phyloP scores from a whole-genome alignment of 768 basidiomycete genomes.

The Russula vinacea region DNA sequence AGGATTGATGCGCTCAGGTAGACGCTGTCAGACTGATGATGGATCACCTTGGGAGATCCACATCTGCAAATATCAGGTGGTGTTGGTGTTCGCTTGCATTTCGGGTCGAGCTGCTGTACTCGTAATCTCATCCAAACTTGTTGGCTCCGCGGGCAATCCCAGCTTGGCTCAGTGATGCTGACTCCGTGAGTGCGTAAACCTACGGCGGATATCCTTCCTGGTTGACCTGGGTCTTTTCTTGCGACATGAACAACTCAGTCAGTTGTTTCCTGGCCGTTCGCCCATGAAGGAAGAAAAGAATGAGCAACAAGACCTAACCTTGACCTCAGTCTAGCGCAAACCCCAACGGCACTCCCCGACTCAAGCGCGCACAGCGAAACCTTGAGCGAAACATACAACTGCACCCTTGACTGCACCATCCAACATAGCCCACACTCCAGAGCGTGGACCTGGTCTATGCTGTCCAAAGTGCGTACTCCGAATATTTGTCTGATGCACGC shows the following conservation, averaged over 20 bases:
- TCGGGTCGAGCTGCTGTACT: constrained; percentile 49
- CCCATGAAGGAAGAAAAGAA: constrained; percentile 9
- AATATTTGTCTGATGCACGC: constrained; percentile 27
- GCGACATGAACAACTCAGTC: background rate
- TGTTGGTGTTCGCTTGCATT: constrained; percentile 50
- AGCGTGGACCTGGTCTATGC: too few relatives aligned
- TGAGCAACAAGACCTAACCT: constrained; percentile 15
- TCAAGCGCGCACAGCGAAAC: background rate
- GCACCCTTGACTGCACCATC: too few relatives aligned
- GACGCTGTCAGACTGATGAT: constrained; percentile 51
- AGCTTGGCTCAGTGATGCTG: too few relatives aligned
- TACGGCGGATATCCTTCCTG: constrained; percentile 10
- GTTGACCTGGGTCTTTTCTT: constrained; percentile 11
- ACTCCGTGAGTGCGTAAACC: constrained; percentile 1
- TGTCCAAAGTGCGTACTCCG: constrained; percentile 16
- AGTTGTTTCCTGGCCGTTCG: constrained; percentile 2
- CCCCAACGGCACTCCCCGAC: background rate
- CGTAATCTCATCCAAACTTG: constrained; percentile 53
- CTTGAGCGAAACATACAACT: too few relatives aligned
- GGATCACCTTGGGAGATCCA: constrained; percentile 54
- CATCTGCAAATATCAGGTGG: constrained; percentile 58
- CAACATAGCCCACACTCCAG: too few relatives aligned
- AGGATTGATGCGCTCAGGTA: constrained; percentile 77
- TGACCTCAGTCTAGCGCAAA: background rate
- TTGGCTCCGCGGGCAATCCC: constrained; percentile 52